Evolutionary conservation across 2,329 filamentous ascomycete genomes (phyloP), one percentile per base, ranked within the genome.

Genomic region (Pseudogymnoascus sp.): DNA sequence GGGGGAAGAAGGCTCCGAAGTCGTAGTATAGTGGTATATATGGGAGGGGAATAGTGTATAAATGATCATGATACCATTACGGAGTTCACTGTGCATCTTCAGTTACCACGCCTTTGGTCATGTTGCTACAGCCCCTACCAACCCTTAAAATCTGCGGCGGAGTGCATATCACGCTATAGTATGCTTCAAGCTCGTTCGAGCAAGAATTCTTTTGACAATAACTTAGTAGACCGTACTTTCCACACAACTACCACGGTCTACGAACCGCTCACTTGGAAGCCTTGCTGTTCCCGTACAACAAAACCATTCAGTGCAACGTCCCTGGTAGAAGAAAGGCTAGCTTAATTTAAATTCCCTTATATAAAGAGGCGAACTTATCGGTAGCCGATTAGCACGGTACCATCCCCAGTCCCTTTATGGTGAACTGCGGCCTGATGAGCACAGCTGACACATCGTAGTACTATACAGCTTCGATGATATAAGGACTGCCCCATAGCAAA

Each of bases 1-100:
- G 75, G 65, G 68, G 68, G 18, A 75, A 76, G 68, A 75, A 76
- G 63, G 28, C 8, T n/a, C 49, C 49, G 2, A 56, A 56, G 49
- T n/a, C 49, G 28, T 56, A 56, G 49, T 56, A 18, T 56, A 56
- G 49, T 56, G 49, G 49, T 56, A 34, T 3, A 56, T 56, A 56
- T 18, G 49, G 25, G 28, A 11, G n/a, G 16, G 25, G 28, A 4
- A 5, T 18, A 18, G n/a, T 56, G 49, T 56, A 56, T 34, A 56
- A 56, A 56, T 56, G 49, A 56, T 56, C n/a, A 56, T 56, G 49
- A 56, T 56, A 56, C 49, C 49, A 34, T 56, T 56, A 56, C 28
- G 25, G 49, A 56, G 49, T 34, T 9, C 16, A 56, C 34, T 16
- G 11, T 49, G 16, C 40, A 42, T 9, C 40, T 18, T 42, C n/a